These are phyloP conservation scores for Bidens hawaiensis DNA, from an alignment of 140 eudicot genomes.

Conservation along the genomic window DNA sequence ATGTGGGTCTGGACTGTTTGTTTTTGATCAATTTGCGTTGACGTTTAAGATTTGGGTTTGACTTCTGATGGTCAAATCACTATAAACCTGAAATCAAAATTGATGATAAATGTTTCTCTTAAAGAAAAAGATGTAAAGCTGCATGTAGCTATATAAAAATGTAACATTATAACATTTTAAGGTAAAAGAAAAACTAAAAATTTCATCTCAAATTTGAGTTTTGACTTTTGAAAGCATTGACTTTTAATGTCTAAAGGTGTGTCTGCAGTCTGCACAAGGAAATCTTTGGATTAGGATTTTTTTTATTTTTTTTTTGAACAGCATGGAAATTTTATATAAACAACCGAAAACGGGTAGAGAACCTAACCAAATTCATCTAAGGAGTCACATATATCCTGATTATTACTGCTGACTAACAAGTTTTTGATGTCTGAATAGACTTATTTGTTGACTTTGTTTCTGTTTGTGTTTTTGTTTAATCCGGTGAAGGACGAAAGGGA, in stretches of 20 bases:
- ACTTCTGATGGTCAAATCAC: background rate
- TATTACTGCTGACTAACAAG: too few species aligned
- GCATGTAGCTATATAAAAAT: background rate
- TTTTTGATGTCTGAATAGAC: background rate
- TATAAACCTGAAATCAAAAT: too few species aligned
- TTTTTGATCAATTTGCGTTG: background rate
- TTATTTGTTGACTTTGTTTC: background rate
- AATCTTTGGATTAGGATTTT: background rate
- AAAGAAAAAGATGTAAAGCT: background rate
- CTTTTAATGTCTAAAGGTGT: background rate
- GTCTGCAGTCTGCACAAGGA: background rate
- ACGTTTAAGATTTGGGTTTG: background rate
- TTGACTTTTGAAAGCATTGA: too few species aligned
- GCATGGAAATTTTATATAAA: too few species aligned
- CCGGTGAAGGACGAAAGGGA: conserved; percentile 55
- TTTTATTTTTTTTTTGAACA: background rate
- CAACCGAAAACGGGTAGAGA: too few species aligned
- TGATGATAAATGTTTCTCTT: background rate
- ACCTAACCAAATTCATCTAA: too few species aligned
- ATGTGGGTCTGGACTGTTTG: background rate
- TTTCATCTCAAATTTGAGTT: too few species aligned
- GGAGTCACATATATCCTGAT: too few species aligned
- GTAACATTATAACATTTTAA: too few species aligned
- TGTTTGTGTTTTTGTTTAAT: conserved; percentile 12
- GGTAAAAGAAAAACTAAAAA: too few species aligned